These are phyloP conservation scores for Nematocida minor DNA, from an alignment of 371 early-diverging fungal species.

Conservation along the genomic window DNA sequence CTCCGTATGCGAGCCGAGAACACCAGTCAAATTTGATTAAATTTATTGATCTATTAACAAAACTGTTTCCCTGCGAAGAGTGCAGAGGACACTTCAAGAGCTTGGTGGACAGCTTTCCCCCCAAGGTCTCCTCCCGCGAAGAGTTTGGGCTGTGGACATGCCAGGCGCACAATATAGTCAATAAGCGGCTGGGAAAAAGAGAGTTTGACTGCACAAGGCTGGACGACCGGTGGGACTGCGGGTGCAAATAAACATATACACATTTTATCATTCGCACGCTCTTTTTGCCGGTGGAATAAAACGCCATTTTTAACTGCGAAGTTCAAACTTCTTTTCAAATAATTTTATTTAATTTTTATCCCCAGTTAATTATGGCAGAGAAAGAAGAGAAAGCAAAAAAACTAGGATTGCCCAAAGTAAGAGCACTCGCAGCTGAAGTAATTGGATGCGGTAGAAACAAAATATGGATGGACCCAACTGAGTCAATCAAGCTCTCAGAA, in stretches of 20 bases:
- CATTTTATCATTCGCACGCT: not conserved
- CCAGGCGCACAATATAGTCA: constrained; percentile 87
- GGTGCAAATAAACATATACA: constrained; percentile 53
- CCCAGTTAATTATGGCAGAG: constrained; percentile 34
- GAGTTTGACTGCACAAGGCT: constrained; percentile 83
- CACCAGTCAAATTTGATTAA: constrained; percentile 73
- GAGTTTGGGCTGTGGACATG: constrained; percentile 81
- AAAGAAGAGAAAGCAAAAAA: constrained; percentile 51
- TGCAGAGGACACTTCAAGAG: constrained; percentile 70
- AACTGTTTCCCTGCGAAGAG: constrained; percentile 84
- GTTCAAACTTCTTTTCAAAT: constrained; percentile 36
- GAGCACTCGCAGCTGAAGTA: constrained; percentile 80
- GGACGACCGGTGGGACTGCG: constrained; percentile 79
- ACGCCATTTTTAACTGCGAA: not conserved
- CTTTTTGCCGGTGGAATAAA: not conserved
- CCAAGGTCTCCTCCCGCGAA: constrained; percentile 70
- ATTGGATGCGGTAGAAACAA: constrained; percentile 95
- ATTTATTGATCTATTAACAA: constrained; percentile 74
- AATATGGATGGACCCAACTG: constrained; percentile 98
- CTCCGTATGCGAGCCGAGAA: constrained; percentile 71
- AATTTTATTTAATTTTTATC: constrained; percentile 31
- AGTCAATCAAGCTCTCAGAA: constrained; percentile 81
- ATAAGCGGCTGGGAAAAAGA: constrained; percentile 77
- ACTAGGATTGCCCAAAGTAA: constrained; percentile 32
- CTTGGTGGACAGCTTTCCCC: constrained; percentile 74